These are phyloP conservation scores for Babjeviella inositovora DNA, from an alignment of 805 yeast species.

Conservation along the genomic window DNA sequence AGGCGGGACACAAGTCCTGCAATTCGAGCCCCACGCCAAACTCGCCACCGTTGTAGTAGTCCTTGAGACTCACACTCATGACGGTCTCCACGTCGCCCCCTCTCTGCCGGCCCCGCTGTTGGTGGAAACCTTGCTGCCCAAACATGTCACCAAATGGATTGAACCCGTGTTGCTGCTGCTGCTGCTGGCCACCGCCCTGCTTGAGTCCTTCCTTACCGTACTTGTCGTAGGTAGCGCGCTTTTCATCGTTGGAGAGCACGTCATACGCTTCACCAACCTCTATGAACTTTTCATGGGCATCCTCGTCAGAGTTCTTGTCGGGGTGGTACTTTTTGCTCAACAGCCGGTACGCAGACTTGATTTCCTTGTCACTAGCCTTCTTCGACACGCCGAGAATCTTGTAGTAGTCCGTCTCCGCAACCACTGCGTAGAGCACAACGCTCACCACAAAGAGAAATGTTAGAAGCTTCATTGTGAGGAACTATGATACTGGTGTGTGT, in stretches of 20 bases:
- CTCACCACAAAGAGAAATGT: background rate
- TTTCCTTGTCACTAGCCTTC: constrained; percentile 63
- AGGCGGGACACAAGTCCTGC: constrained; percentile 61
- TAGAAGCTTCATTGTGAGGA: constrained; percentile 1
- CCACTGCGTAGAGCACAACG: constrained; percentile 5
- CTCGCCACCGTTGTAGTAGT: constrained; percentile 56
- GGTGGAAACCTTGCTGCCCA: constrained; percentile 15
- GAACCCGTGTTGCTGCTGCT: constrained; percentile 10
- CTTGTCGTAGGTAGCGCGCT: constrained; percentile 51
- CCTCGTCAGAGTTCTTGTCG: constrained; percentile 78
- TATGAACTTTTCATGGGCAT: constrained; percentile 73
- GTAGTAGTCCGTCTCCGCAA: constrained; percentile 24
- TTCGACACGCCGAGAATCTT: constrained; percentile 52
- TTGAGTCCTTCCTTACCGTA: constrained; percentile 67
- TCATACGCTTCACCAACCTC: constrained; percentile 93
- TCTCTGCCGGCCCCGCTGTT: constrained; percentile 23
- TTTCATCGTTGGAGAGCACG: constrained; percentile 56
- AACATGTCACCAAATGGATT: constrained; percentile 20
- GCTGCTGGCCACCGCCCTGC: constrained; percentile 26
- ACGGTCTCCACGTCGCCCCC: constrained; percentile 50
- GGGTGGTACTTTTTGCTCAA: constrained; percentile 85
- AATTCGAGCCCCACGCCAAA: constrained; percentile 45
- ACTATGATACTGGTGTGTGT: background rate
- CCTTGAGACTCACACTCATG: constrained; percentile 40
- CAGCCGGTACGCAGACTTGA: constrained; percentile 72